A percentile compares a stretch with the other conserved stretches of the same genome.
Conservation (phyloP, 2,329 filamentous ascomycete species). For the Talaromyces verruculosus region DNA sequence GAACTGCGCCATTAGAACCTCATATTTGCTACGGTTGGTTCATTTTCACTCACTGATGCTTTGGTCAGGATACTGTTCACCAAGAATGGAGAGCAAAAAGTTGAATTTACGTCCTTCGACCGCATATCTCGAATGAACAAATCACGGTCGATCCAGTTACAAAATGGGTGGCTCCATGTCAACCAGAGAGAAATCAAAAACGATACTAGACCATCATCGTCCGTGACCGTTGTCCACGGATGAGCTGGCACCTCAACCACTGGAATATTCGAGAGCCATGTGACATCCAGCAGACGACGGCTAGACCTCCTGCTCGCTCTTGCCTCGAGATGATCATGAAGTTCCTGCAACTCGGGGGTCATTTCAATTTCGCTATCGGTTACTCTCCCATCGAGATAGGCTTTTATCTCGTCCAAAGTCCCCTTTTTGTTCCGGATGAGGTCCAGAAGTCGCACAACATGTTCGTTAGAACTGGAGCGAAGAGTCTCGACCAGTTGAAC, state of each 20-base stretch:
- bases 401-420: constrained; percentile 15
- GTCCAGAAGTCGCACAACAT: constrained; percentile 17
- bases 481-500: constrained; percentile 26
- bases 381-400: constrained; percentile 10
- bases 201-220: constrained; percentile 20
- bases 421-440: constrained; percentile 14
- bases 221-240: constrained; percentile 19
- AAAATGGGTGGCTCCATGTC: constrained; percentile 34
- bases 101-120: constrained; percentile 27
- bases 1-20: constrained; percentile 24
- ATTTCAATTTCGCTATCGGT: constrained; percentile 11
- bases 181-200: constrained; percentile 28
- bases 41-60: constrained; percentile 30
- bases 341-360: constrained; percentile 16
- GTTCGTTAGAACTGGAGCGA: constrained; percentile 22
- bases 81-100: constrained; percentile 38
- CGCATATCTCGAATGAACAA: constrained; percentile 39
- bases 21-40: not conserved
- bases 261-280: constrained; percentile 20
- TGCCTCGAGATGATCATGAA: constrained; percentile 11
- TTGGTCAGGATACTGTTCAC: constrained; percentile 37
- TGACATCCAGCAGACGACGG: constrained; percentile 20
- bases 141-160: constrained; percentile 35
- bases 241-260: constrained; percentile 18
- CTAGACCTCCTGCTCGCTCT: constrained; percentile 8